Conservation (phyloP, 768 basidiomycete species). For the Tulasnella sp. region DNA sequence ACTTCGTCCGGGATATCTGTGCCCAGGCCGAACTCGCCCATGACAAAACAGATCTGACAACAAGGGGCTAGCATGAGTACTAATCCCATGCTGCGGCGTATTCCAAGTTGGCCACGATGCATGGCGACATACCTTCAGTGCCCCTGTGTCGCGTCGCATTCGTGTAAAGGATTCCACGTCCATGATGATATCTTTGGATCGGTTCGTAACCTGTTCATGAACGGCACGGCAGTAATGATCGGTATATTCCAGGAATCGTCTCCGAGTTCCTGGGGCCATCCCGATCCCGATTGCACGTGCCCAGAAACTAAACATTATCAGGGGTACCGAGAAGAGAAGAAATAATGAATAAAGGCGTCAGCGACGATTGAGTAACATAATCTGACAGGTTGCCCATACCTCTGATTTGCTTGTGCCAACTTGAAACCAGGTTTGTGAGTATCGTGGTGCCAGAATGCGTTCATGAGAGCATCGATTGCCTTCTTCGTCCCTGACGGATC, state of each 20-base stretch:
- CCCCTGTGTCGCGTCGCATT: constrained; percentile 23
- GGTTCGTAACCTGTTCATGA: constrained; percentile 23
- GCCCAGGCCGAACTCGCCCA: constrained; percentile 15
- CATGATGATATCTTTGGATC: constrained; percentile 17
- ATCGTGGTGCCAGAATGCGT: neutral
- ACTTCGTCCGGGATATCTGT: constrained; percentile 21
- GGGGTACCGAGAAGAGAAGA: neutral
- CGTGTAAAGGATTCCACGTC: constrained; percentile 22
- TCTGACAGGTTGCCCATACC: neutral
- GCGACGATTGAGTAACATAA: neutral
- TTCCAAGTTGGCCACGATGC: too few species aligned
- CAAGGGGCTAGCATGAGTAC: neutral
- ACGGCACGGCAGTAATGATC: constrained; percentile 22
- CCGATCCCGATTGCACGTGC: neutral
- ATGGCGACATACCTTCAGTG: constrained; percentile 14
- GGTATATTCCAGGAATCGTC: constrained; percentile 22
- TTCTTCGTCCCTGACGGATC: neutral
- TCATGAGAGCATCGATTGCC: constrained; percentile 3
- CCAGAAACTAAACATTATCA: constrained; percentile 12
- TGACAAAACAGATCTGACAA: constrained; percentile 19
- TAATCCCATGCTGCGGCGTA: too few species aligned
- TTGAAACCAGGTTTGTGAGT: neutral
- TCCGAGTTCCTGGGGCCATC: neutral
- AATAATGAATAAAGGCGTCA: too few species aligned
- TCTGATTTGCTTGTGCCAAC: neutral